A percentile compares a stretch with the other conserved stretches of the same genome.
Evolutionary conservation across 495 filamentous ascomycete genomes (phyloP).

Genomic region (Antarctomyces pellizariae): DNA sequence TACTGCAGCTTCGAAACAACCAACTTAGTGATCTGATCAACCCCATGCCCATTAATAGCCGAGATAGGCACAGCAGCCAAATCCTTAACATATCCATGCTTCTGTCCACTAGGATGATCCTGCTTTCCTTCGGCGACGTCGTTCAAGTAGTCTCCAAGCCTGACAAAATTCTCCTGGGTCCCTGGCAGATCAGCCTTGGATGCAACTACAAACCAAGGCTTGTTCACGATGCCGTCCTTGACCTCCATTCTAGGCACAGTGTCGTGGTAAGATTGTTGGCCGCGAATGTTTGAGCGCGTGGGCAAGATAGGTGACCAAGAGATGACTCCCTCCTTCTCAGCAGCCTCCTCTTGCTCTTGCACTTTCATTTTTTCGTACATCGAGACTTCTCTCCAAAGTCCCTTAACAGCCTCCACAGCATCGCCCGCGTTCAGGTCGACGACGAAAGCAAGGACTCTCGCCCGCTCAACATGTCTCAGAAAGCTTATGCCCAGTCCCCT

Average conservation of each 20-base stretch:
- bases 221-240: conserved; percentile 42
- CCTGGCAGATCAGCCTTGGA: conserved; percentile 75
- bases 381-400: conserved; percentile 71
- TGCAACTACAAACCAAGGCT: conserved; percentile 94
- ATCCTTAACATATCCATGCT: conserved; percentile 39
- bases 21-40: conserved; percentile 53
- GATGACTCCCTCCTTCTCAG: conserved; percentile 18
- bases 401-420: conserved; percentile 51
- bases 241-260: conserved; percentile 12
- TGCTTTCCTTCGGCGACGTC: conserved; percentile 30
- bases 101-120: conserved; percentile 46
- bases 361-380: conserved; percentile 59
- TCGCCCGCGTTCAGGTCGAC: conserved; percentile 64
- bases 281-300: conserved; percentile 10
- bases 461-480: conserved; percentile 81
- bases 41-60: conserved; percentile 66
- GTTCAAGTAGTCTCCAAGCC: conserved; percentile 41
- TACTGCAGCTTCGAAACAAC: no score
- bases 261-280: conserved; percentile 8
- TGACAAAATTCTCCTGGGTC: conserved; percentile 53
- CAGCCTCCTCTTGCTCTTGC: conserved; percentile 30
- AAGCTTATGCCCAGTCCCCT: conserved; percentile 81
- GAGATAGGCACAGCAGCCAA: conserved; percentile 61
- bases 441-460: conserved; percentile 79
- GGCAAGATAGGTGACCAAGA: conserved; percentile 8